Percentiles rank a stretch among this genome's conserved stretches.
Evolutionary conservation across 139 green algal species (phyloP).

Genomic region (Picochlorum sp.): DNA sequence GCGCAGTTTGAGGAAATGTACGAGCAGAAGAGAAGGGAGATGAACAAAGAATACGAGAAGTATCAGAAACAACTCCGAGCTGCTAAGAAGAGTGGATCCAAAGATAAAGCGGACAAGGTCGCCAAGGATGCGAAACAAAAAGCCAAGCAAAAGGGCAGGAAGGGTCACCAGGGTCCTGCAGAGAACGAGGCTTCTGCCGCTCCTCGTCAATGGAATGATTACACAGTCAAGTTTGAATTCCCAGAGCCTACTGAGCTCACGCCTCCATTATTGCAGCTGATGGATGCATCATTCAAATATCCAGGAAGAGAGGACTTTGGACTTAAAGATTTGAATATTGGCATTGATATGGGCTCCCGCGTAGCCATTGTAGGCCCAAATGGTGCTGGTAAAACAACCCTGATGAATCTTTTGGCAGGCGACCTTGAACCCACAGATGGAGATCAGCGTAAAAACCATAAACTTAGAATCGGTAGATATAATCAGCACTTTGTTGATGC

Average conservation of each 20-base stretch:
- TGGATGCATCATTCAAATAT: slow-evolving; percentile 93
- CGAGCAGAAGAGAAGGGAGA: slow-evolving; percentile 89
- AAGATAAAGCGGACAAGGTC: slow-evolving; percentile 53
- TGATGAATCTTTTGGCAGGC: slow-evolving; percentile 95
- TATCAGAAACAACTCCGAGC: slow-evolving; percentile 92
- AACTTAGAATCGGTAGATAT: slow-evolving; percentile 94
- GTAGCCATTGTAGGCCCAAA: slow-evolving; percentile 97
- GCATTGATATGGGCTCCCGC: slow-evolving; percentile 94
- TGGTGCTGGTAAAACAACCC: slow-evolving; percentile 81
- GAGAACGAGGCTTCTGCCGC: slow-evolving; percentile 14
- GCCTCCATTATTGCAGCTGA: slow-evolving; percentile 71
- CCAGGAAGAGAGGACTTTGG: slow-evolving; percentile 85
- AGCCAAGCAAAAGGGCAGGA: slow-evolving; percentile 31
- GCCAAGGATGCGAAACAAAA: slow-evolving; percentile 58
- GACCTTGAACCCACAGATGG: slow-evolving; percentile 82
- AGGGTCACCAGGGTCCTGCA: slow-evolving; percentile 39
- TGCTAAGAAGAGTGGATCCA: slow-evolving; percentile 62
- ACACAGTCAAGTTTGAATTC: slow-evolving; percentile 89
- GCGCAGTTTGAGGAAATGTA: slow-evolving; percentile 99
- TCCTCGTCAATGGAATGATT: slow-evolving; percentile 69
- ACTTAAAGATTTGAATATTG: slow-evolving; percentile 89
- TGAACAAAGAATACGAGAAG: slow-evolving; percentile 80
- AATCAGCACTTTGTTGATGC: slow-evolving; percentile 98
- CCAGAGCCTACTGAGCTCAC: slow-evolving; percentile 86
- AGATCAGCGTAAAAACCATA: slow-evolving; percentile 79